Evolutionary conservation across 306 rosid genomes (phyloP), one percentile per base, ranked within the genome.

Genomic region (Citrullus amarus): DNA sequence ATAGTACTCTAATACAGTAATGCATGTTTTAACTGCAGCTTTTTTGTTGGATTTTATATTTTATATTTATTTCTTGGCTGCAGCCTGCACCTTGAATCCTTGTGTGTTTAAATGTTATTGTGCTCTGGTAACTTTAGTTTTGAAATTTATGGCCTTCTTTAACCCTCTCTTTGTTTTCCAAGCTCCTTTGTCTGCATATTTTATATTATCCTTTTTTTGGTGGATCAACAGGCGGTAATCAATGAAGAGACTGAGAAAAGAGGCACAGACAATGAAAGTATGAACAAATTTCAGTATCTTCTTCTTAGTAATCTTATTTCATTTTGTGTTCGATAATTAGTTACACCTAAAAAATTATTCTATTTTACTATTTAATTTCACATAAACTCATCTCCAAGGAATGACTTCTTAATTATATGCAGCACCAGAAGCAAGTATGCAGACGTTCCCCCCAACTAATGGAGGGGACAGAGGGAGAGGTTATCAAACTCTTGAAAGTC

Each of bases 371-470:
- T 79, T 22, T 10, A 38, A 57, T n/a, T n/a, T 53, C 69, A 17
- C 41, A 4, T n/a, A 30, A 65, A 41, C 39, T 65, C 18, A 22
- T 44, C 61, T 51, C 36, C 51, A 61, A 78, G 65, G 44, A 61
- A 20, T 48, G n/a, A 69, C 14, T 77, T 79, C 14, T 53, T 46
- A 53, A 34, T 80, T 56, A 30, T 74, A 53, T 77, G 86, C 82
- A 92, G 99, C 51, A 34, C 89, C 91, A 60, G 89, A 78, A 76
- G 92, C 96, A 55, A 92, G 82, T 65, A 44, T 92, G 97, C 96
- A 95, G 87, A 91, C 82, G 77, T 95, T 91, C 76, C 98, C 94
- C 78, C 96, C 98, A 48, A 88, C 54, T 65, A 85, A 82, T 78
- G 94, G 89, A 79, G 93, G 88, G 54, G 88, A 63, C 72, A 84